Percentiles rank a stretch among this genome's conserved stretches.
These are phyloP conservation scores for Adansonia grandidieri DNA, from an alignment of 441 rosid species.

Conservation along the genomic window DNA sequence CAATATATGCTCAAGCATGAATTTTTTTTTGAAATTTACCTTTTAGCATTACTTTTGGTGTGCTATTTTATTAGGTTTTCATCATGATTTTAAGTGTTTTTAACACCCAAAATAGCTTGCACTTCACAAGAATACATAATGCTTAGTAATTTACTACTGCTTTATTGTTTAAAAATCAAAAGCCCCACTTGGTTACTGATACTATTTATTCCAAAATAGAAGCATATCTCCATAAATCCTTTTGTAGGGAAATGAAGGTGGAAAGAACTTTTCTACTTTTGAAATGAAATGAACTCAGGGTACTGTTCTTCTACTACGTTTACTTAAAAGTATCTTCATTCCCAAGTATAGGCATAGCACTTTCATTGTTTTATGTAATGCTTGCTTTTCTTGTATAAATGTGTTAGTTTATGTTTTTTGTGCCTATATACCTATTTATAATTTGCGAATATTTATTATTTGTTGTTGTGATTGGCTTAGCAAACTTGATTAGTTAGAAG, in stretches of 20 bases:
- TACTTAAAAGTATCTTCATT: slow-evolving; percentile 63
- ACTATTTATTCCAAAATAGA: neutral
- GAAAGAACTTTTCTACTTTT: slow-evolving; percentile 47
- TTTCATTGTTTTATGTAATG: neutral
- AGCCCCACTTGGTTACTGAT: too few relatives aligned
- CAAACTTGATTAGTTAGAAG: too few relatives aligned
- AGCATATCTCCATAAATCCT: neutral
- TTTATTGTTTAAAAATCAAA: neutral
- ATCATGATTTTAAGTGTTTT: neutral
- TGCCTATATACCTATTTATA: neutral
- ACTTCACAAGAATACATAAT: neutral
- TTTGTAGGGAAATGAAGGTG: slow-evolving; percentile 64
- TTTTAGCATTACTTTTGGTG: neutral
- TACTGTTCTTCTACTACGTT: slow-evolving; percentile 57
- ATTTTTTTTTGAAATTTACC: neutral
- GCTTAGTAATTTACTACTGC: neutral
- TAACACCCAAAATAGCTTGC: neutral
- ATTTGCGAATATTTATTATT: too few relatives aligned
- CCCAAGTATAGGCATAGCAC: slow-evolving; percentile 32
- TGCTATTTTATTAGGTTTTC: neutral
- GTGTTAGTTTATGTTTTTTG: neutral
- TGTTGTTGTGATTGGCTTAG: too few relatives aligned
- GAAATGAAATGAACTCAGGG: slow-evolving; percentile 67
- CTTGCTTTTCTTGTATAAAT: neutral
- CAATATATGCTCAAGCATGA: neutral